Evolutionary conservation across 2,329 filamentous ascomycete species (phyloP).

Genomic region (Paraconiothyrium sp.): DNA sequence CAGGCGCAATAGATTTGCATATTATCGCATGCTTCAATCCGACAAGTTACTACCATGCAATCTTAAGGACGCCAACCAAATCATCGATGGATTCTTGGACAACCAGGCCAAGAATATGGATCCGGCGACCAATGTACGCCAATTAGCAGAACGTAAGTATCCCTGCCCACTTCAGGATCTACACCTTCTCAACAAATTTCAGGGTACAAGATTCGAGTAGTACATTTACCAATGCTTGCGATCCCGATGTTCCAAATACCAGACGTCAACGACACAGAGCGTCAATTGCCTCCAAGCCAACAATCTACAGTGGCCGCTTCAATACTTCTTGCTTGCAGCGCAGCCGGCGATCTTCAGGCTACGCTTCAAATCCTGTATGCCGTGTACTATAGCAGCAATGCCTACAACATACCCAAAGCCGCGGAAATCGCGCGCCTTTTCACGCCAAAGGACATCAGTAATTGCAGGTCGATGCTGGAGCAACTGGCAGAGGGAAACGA

Average conservation of each 20-base stretch:
- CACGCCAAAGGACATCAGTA: slow-evolving; percentile 27
- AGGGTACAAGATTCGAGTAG: slow-evolving; percentile 37
- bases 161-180: background rate
- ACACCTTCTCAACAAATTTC: slow-evolving; percentile 17
- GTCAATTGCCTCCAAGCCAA: slow-evolving; percentile 35
- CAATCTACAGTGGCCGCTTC: slow-evolving; percentile 29
- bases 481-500: slow-evolving; percentile 24
- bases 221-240: slow-evolving; percentile 38
- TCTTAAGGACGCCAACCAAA: slow-evolving; percentile 28
- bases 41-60: slow-evolving; percentile 31
- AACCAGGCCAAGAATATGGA: slow-evolving; percentile 29
- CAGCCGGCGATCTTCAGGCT: slow-evolving; percentile 38
- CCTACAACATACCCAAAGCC: slow-evolving; percentile 14
- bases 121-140: slow-evolving; percentile 27
- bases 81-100: slow-evolving; percentile 37
- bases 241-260: slow-evolving; percentile 37
- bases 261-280: slow-evolving; percentile 31
- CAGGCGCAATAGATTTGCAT: slow-evolving; percentile 29
- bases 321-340: slow-evolving; percentile 41
- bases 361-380: slow-evolving; percentile 41
- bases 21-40: slow-evolving; percentile 29
- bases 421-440: slow-evolving; percentile 31
- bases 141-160: slow-evolving; percentile 35
- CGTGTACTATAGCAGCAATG: slow-evolving; percentile 29
- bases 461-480: slow-evolving; percentile 31